phyloP scores from a whole-genome alignment of 306 rosid genomes.

The Malus sieversii region DNA sequence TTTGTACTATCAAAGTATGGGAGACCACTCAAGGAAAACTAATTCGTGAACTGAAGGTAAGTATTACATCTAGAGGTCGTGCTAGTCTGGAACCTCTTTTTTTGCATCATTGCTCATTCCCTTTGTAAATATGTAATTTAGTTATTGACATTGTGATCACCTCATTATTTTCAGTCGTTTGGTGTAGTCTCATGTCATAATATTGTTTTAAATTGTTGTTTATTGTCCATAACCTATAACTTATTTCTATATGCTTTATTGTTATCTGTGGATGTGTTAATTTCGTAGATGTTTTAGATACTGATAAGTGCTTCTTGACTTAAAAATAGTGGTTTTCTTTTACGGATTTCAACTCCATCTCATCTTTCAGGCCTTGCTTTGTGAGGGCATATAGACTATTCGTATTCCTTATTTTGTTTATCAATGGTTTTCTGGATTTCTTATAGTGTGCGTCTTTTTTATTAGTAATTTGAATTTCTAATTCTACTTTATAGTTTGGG shows the following conservation, averaged over 20 bases:
- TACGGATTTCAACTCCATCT: neutral
- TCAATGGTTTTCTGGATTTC: neutral
- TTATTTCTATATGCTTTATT: neutral
- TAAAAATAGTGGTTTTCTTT: neutral
- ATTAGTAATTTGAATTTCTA: no score
- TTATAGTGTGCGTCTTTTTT: neutral
- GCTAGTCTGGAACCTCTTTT: neutral
- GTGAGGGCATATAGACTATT: neutral
- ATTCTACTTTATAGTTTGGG: neutral
- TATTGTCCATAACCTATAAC: neutral
- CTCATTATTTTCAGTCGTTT: neutral
- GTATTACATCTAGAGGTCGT: neutral
- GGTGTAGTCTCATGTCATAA: neutral
- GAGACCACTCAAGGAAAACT: conserved; percentile 92
- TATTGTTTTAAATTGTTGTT: neutral
- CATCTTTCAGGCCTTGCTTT: neutral
- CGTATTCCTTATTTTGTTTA: neutral
- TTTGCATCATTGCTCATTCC: neutral
- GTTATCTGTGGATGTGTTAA: neutral
- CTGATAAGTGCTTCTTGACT: neutral
- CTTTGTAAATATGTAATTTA: neutral
- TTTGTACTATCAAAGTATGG: conserved; percentile 89
- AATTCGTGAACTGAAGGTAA: conserved; percentile 78
- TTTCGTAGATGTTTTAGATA: neutral
- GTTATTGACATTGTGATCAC: neutral